Evolutionary conservation across 805 yeast genomes (phyloP), one percentile per base, ranked within the genome.

Genomic region (Candida peoriensis): DNA sequence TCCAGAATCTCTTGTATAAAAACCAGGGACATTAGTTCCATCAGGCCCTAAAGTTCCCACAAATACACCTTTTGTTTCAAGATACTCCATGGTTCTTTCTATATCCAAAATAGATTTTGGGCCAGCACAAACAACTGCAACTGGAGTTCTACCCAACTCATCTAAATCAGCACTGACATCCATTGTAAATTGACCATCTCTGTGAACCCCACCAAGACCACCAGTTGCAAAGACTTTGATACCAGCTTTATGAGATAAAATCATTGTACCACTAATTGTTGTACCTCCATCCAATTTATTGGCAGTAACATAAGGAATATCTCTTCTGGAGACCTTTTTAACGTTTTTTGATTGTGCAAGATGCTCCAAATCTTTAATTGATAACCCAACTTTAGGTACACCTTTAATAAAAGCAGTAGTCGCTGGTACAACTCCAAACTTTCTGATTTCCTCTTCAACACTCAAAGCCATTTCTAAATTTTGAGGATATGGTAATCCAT

Each of bases 71-170:
- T 86, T 88, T 0, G 96, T 87, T 56, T 87, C 96, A 34, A 87
- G 64, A 51, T 80, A 85, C 55, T 87, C 96, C 70, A 86, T 67
- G 0, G 96, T 88, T 43, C 81, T 68, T 8, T 71, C 76, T 36
- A 88, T 80, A 50, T 87, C 96, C 37, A 87, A 62, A 34, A 87
- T 86, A 24, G 88, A 77, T 54, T 87, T 87, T 2, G 96, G 95
- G 0, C 96, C 96, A 7, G 95, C 79, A 54, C 96, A 87, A 8
- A 87, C 89, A n/a, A 87, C 96, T 1, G 87, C 78, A 2, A 87
- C 87, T 0, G 89, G 85, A 0, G 95, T 88, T 37, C 78, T 68
- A 2, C 88, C 81, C 35, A 88, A 64, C 52, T 87, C 96, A 32
- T 86, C 89, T 42, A 87, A 68, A 57, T 87, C 96, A 3, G 95